phyloP scores from a whole-genome alignment of 2,329 filamentous ascomycete genomes.

The Alternaria brassicae region DNA sequence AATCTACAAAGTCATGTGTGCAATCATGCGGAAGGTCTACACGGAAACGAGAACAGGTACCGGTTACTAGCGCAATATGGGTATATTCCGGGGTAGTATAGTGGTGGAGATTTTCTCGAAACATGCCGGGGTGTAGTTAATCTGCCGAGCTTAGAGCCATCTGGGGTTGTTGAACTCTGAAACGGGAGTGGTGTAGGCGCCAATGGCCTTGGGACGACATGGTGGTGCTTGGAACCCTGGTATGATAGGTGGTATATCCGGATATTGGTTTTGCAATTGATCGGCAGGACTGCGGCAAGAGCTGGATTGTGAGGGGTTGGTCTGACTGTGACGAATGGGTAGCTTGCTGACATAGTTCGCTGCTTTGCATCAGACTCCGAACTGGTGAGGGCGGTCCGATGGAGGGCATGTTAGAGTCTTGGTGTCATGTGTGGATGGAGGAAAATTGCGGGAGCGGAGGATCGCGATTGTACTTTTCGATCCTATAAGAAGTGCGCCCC shows the following conservation, averaged over 20 bases:
- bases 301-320: not conserved
- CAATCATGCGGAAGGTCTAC: not conserved
- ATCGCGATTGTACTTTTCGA: not conserved
- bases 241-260: constrained; percentile 5
- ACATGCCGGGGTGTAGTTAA: not conserved
- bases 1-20: not conserved
- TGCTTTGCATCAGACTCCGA: not conserved
- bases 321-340: not conserved
- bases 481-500: not conserved
- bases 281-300: not conserved
- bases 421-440: not conserved
- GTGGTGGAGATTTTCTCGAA: not conserved
- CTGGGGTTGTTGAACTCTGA: not conserved
- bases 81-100: not conserved
- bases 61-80: not conserved
- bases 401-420: not conserved
- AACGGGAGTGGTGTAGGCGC: not conserved
- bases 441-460: not conserved
- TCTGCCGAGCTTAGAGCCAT: not conserved
- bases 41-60: not conserved
- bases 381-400: not conserved
- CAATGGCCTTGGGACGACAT: not conserved
- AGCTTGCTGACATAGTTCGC: not conserved
- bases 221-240: not conserved
- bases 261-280: not conserved